phyloP scores from a whole-genome alignment of 106 monocot species.

The Dendrobium chrysotoxum region DNA sequence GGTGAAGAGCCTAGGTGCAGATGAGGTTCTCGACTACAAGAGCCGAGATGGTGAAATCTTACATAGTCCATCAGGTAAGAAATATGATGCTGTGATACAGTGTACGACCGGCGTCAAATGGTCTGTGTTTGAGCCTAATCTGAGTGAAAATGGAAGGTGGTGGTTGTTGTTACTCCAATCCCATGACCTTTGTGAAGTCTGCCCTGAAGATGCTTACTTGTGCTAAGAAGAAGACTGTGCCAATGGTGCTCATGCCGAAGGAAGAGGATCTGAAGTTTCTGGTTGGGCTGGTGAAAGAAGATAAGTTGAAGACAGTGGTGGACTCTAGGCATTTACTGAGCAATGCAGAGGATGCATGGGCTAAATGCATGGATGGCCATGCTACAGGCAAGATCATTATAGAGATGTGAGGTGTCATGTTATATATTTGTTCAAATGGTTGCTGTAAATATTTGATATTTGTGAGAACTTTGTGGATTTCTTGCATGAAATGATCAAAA shows the following conservation, averaged over 20 bases:
- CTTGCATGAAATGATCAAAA: too few species aligned
- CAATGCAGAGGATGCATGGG: constrained; percentile 33
- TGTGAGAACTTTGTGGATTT: too few species aligned
- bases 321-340: constrained; percentile 27
- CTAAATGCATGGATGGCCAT: constrained; percentile 37
- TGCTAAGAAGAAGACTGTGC: constrained; percentile 25
- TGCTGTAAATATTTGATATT: too few species aligned
- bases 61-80: constrained; percentile 32
- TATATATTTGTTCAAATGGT: too few species aligned
- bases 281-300: constrained; percentile 29
- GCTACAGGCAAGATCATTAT: constrained; percentile 44
- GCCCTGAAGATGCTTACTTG: constrained; percentile 14
- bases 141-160: constrained; percentile 23
- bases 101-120: constrained; percentile 18
- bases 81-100: constrained; percentile 32
- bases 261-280: constrained; percentile 29
- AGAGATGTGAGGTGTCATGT: constrained; percentile 20
- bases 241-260: constrained; percentile 2
- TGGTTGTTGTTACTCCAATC: constrained; percentile 24
- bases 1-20: constrained; percentile 36
- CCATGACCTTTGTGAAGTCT: not conserved
- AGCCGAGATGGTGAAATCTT: constrained; percentile 28
- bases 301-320: constrained; percentile 39
- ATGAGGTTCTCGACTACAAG: constrained; percentile 47
- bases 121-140: constrained; percentile 22